Conservation (phyloP, 352 stramenopile species). For the Phytophthora sansomeana region DNA sequence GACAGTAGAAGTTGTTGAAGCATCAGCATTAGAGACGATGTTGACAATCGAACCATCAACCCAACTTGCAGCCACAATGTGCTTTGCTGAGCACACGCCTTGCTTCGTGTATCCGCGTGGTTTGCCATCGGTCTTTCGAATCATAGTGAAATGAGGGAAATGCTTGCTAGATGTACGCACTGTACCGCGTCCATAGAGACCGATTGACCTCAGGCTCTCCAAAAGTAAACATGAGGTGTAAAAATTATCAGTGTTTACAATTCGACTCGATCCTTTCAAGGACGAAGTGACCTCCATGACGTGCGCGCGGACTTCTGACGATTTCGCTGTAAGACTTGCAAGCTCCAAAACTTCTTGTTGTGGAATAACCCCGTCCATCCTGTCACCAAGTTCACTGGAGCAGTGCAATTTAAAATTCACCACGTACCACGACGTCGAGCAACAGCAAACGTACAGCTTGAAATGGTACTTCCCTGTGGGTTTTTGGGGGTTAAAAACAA, state of each 20-base stretch:
- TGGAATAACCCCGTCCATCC: not conserved
- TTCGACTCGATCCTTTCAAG: slow-evolving; percentile 1
- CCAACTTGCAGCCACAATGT: not conserved
- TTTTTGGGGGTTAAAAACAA: slow-evolving; percentile 38
- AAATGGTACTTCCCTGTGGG: slow-evolving; percentile 27
- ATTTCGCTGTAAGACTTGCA: not conserved
- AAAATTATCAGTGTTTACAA: slow-evolving; percentile 26
- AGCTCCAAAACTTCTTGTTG: not conserved
- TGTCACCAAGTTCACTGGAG: not conserved
- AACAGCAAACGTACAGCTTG: slow-evolving; percentile 16
- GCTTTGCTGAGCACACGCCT: no score
- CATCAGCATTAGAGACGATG: slow-evolving; percentile 6
- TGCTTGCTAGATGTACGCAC: not conserved
- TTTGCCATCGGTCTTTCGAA: not conserved
- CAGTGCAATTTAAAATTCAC: slow-evolving; percentile 14
- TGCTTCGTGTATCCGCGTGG: not conserved
- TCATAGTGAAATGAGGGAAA: not conserved
- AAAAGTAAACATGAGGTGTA: slow-evolving; percentile 1
- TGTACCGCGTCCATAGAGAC: not conserved
- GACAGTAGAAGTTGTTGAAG: slow-evolving; percentile 20
- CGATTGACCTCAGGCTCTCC: not conserved
- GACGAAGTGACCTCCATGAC: slow-evolving; percentile 1
- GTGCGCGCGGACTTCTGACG: not conserved
- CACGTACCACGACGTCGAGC: slow-evolving; percentile 7
- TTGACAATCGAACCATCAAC: not conserved